Evolutionary conservation across 1,139 yeast species (phyloP).

Genomic region (Taiozyma sp.): DNA sequence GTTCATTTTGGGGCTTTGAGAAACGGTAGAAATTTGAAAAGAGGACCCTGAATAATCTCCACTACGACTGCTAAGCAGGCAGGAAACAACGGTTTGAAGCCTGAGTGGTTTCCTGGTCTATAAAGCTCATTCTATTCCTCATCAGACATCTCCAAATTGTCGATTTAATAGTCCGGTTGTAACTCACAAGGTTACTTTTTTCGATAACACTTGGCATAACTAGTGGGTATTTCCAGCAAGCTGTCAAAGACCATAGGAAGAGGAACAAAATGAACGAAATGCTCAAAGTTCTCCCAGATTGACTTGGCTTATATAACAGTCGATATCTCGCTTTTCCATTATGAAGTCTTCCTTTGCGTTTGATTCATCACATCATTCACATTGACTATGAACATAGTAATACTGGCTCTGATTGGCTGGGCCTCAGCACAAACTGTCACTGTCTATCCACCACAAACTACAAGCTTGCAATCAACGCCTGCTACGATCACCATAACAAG

Average conservation of each 20-base stretch:
- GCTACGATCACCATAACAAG: not conserved
- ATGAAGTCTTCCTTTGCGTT: not conserved
- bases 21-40: not conserved
- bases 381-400: not conserved
- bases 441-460: not conserved
- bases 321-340: not conserved
- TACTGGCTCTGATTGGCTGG: not conserved
- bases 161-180: not conserved
- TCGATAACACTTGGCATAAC: not conserved
- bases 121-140: not conserved
- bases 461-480: not conserved
- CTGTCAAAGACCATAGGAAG: not conserved
- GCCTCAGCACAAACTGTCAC: not conserved
- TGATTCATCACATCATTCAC: not conserved
- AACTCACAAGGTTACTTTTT: not conserved
- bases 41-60: not conserved
- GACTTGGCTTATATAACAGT: not conserved
- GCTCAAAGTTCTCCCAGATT: not conserved
- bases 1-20: not conserved
- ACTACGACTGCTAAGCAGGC: not conserved
- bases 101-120: not conserved
- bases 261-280: not conserved
- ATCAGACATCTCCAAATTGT: not conserved
- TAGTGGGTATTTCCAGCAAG: not conserved
- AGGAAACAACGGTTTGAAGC: not conserved